phyloP scores from a whole-genome alignment of 768 basidiomycete genomes.

The Russula vinacea region DNA sequence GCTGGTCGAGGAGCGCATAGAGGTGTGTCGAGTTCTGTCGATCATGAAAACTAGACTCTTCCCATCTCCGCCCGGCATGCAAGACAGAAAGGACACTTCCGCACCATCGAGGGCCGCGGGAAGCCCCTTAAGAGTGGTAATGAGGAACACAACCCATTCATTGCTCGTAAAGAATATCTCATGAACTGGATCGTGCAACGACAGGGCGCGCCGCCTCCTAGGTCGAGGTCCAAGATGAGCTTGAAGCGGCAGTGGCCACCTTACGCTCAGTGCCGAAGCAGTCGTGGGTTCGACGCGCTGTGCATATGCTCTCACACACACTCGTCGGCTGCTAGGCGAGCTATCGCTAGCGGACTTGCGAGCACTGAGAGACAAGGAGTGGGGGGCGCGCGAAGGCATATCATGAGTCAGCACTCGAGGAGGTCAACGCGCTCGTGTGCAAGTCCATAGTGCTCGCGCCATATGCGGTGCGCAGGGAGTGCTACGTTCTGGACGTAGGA shows the following conservation, averaged over 20 bases:
- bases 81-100: constrained; percentile 63
- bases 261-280: constrained; percentile 64
- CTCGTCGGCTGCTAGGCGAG: constrained; percentile 41
- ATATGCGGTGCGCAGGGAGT: constrained; percentile 66
- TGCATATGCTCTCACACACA: constrained; percentile 56
- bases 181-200: constrained; percentile 83
- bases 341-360: constrained; percentile 39
- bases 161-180: constrained; percentile 73
- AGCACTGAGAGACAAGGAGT: constrained; percentile 57
- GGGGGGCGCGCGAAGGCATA: constrained; percentile 70
- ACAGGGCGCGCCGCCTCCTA: constrained; percentile 84
- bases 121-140: constrained; percentile 45
- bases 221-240: constrained; percentile 77
- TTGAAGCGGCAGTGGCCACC: constrained; percentile 56
- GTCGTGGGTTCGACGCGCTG: constrained; percentile 72
- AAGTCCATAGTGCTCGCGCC: constrained; percentile 81
- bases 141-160: constrained; percentile 58
- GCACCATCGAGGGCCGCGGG: constrained; percentile 63
- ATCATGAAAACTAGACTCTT: not conserved
- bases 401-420: constrained; percentile 63
- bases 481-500: constrained; percentile 55
- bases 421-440: constrained; percentile 71
- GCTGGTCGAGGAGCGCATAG: constrained; percentile 75
- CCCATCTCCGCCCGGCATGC: constrained; percentile 50
- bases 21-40: constrained; percentile 44